phyloP scores from a whole-genome alignment of 2,329 filamentous ascomycete species.

The Dactylellina sp. region DNA sequence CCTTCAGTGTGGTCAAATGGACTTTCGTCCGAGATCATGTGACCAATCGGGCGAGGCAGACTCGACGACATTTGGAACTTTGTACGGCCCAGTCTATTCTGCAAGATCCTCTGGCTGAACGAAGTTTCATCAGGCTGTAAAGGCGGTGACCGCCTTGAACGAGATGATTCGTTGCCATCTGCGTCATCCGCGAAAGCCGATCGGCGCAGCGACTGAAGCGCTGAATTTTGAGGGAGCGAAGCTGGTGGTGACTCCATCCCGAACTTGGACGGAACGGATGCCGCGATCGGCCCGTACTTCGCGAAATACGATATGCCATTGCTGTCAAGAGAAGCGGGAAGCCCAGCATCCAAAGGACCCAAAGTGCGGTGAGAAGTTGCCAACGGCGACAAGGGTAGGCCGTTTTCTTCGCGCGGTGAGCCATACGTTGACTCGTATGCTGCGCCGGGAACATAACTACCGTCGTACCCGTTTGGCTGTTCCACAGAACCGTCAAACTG shows the following conservation, averaged over 20 bases:
- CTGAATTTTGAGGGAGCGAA: slow-evolving; percentile 70
- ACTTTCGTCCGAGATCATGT: slow-evolving; percentile 70
- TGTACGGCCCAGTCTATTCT: slow-evolving; percentile 75
- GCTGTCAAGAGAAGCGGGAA: slow-evolving; percentile 95
- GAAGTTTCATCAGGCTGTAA: slow-evolving; percentile 61
- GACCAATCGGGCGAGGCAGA: slow-evolving; percentile 68
- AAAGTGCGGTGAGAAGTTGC: slow-evolving; percentile 71
- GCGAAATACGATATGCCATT: slow-evolving; percentile 94
- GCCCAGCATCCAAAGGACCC: slow-evolving; percentile 91
- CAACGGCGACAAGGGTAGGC: slow-evolving; percentile 82
- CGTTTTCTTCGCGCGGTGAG: slow-evolving; percentile 81
- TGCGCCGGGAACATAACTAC: slow-evolving; percentile 42
- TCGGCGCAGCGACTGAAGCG: slow-evolving; percentile 74
- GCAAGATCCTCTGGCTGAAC: slow-evolving; percentile 78
- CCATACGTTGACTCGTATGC: slow-evolving; percentile 74
- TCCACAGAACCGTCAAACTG: slow-evolving; percentile 70
- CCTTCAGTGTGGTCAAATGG: slow-evolving; percentile 63
- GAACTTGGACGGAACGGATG: slow-evolving; percentile 92
- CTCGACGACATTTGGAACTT: slow-evolving; percentile 72
- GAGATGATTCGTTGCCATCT: slow-evolving; percentile 73
- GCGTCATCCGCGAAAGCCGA: slow-evolving; percentile 72
- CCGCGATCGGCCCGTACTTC: slow-evolving; percentile 87
- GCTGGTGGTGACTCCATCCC: slow-evolving; percentile 86
- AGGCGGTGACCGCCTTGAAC: slow-evolving; percentile 71
- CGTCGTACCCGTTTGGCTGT: slow-evolving; percentile 70